Base-by-base conservation (phyloP, 495 filamentous ascomycete genomes). In the Aspergillus homomorphus region DNA sequence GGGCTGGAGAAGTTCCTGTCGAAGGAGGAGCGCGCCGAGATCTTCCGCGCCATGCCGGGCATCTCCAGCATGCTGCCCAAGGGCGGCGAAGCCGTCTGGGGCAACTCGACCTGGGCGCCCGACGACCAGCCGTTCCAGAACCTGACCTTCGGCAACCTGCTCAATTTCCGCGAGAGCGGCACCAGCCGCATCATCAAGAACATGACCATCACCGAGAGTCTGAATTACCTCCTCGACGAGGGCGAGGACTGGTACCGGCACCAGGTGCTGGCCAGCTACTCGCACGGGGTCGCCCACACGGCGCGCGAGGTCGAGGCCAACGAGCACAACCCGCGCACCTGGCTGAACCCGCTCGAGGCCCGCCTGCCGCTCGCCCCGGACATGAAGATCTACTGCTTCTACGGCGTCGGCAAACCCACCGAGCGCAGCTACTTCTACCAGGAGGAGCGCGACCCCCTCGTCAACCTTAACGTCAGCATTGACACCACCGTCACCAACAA, bases 341-440 rank as follows among this genome's bases (percentile, higher is more conserved):
- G 94, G 94, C 81, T 96, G 45, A 98, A 98, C 69, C 94, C 94
- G 0, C 83, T 98, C 20, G 95, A 98, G 66, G 88, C 91, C 1
- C 85, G 95, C 8, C 80, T 98, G 0, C 94, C 94, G 0, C 78
- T 88, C 46, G 94, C 94, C 15, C 94, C 94, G 0, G 89, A 85
- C 66, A 81, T 98, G 71, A 97, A 96, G 77, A 90, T 98, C 19
- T 98, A 94, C 69, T 98, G 94, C 73, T 98, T 98, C 77, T 98
- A 98, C 69, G 94, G 90, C 38, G 82, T 96, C 23, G 90, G 89
- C 7, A 98, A 98, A 71, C 86, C 89, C 14, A 96, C 92, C 0
- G 92, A 98, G 71, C 81, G 92, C 50, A 84, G 86, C 51, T 98
- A 97, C 72, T 98, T 87, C 72, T 97, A 97, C 75, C 87, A 88